A percentile compares a stretch with the other conserved stretches of the same genome.
Evolutionary conservation across 176 grass and related monocot species (phyloP).

Genomic region (Typha latifolia): DNA sequence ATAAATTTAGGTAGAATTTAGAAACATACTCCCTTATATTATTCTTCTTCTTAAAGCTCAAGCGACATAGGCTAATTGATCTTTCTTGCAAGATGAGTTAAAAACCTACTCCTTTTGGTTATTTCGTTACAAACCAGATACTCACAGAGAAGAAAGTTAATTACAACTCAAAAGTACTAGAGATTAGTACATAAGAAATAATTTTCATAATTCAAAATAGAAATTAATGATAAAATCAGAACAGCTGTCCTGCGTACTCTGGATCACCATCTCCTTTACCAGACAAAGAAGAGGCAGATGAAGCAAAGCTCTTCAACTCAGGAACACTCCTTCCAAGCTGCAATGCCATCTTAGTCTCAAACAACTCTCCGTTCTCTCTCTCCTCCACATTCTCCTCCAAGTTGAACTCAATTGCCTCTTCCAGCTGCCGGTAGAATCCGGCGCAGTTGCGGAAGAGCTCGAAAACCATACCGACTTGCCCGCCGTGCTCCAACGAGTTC

Average conservation of each 20-base stretch:
- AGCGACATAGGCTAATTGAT: too few species aligned
- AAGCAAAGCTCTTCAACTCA: constrained; percentile 14
- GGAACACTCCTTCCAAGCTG: constrained; percentile 21
- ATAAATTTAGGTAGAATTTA: too few species aligned
- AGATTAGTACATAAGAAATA: too few species aligned
- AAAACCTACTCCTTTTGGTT: too few species aligned
- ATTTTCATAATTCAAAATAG: too few species aligned
- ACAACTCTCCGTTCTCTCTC: constrained; percentile 34
- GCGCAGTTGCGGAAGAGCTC: constrained; percentile 30
- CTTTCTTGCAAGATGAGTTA: too few species aligned
- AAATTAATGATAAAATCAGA: not conserved
- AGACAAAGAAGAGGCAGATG: constrained; percentile 9
- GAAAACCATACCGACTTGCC: constrained; percentile 34
- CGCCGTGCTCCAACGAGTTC: constrained; percentile 31
- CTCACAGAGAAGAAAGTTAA: too few species aligned
- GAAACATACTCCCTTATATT: too few species aligned
- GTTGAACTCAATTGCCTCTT: constrained; percentile 28
- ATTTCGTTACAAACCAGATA: too few species aligned
- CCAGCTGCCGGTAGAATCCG: constrained; percentile 13
- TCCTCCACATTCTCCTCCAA: constrained; percentile 12
- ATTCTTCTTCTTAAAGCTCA: too few species aligned
- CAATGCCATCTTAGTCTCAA: constrained; percentile 27
- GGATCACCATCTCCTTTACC: not conserved
- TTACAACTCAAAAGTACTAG: too few species aligned
- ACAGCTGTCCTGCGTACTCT: not conserved